Evolutionary conservation across 805 yeast species (phyloP), one percentile per base, ranked within the genome.

Genomic region (Jamesozyma hellenica): DNA sequence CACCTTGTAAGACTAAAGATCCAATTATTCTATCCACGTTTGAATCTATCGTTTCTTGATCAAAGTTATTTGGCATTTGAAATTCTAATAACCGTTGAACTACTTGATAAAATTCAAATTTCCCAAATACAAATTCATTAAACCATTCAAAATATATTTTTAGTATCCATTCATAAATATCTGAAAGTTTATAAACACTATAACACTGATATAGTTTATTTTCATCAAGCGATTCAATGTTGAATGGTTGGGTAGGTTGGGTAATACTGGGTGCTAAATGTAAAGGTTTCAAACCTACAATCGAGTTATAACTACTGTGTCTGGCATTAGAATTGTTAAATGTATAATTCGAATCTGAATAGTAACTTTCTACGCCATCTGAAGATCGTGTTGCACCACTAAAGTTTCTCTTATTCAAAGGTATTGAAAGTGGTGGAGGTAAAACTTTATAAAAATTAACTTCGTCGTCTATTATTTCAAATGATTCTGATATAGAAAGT

Each of bases 231-330:
- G 69, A 58, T 11, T 71, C 65, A 0, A 80, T 68, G 3, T 74
- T 58, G 45, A 77, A 78, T 3, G 82, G 82, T 8, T 77, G 62
- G 34, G 70, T 66, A 0, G 84, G 83, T 15, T 75, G 53, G 3
- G 61, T 59, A 15, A 60, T 53, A 40, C 63, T 60, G 2, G 64
- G 61, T 18, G 51, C 58, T 15, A 52, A 40, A 11, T 56, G 55
- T 23, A 58, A 43, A 6, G 63, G 65, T 29, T 50, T 56, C 18
- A 55, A 60, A 17, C 64, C 64, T 10, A 51, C 35, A 7, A 60
- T 35, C 1, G 62, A 57, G 35, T 53, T 57, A 33, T 52, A 58
- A 39, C 63, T 59, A 16, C 58, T 52, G 18, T 56, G 60, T 34
- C 61, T 48, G 3, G 55, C 50, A 19, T 45, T 47, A 7, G 55